Evolutionary conservation across 164 flowering plant genomes (phyloP).

Genomic region (Liquidambar formosana): DNA sequence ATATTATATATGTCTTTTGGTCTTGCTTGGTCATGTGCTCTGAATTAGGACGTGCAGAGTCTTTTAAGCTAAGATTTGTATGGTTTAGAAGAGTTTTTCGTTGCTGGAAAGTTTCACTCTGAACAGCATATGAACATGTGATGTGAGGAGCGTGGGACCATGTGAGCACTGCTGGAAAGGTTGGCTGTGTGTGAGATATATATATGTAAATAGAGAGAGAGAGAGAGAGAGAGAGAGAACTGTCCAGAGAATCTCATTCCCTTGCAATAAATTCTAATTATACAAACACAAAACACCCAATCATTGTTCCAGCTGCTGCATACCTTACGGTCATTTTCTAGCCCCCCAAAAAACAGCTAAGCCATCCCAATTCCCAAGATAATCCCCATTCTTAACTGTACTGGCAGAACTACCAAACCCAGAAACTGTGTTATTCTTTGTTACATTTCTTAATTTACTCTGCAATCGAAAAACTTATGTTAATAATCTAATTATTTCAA

Average conservation of each 20-base stretch:
- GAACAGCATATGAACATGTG: constrained; percentile 33
- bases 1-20: no score
- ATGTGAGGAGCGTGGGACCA: constrained; percentile 31
- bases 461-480: not conserved
- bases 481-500: not conserved
- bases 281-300: constrained; percentile 21
- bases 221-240: constrained; percentile 16
- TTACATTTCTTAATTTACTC: not conserved
- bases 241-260: constrained; percentile 21
- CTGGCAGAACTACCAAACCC: not conserved
- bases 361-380: constrained; percentile 1
- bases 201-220: not conserved
- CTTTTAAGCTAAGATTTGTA: constrained; percentile 12
- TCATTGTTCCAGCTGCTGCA: constrained; percentile 24
- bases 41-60: constrained; percentile 12
- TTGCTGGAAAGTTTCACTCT: constrained; percentile 28
- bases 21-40: constrained; percentile 13
- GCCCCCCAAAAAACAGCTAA: constrained; percentile 10
- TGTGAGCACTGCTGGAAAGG: constrained; percentile 34
- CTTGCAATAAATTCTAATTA: constrained; percentile 25
- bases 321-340: constrained; percentile 5
- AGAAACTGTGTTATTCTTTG: not conserved
- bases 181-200: not conserved
- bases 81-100: not conserved
- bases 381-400: not conserved